Evolutionary conservation across 2,329 filamentous ascomycete genomes (phyloP).

Genomic region (Botryosphaeria agaves): DNA sequence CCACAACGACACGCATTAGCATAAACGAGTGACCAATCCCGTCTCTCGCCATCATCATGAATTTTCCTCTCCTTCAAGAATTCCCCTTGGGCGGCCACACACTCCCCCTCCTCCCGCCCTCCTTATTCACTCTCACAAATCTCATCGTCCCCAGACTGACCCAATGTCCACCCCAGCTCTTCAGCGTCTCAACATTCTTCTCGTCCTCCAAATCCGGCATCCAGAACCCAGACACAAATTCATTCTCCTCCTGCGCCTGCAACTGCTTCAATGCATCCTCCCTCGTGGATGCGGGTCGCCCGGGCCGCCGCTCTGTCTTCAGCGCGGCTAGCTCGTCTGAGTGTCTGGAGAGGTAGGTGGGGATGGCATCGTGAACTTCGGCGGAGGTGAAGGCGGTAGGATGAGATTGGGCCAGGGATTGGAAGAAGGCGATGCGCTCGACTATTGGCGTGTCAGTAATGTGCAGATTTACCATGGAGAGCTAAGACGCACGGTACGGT

Average conservation of each 20-base stretch:
- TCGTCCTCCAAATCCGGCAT: constrained; percentile 59
- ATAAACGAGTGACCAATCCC: too few relatives aligned
- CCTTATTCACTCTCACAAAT: constrained; percentile 56
- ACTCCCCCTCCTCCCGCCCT: constrained; percentile 48
- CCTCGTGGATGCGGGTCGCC: constrained; percentile 57
- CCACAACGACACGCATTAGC: too few relatives aligned
- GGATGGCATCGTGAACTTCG: constrained; percentile 35
- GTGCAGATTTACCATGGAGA: too few relatives aligned
- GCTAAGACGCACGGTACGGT: too few relatives aligned
- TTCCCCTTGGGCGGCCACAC: constrained; percentile 53
- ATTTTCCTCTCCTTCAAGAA: background rate
- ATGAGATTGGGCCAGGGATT: constrained; percentile 42
- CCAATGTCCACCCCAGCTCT: constrained; percentile 73
- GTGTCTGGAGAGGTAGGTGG: constrained; percentile 37
- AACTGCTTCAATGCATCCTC: constrained; percentile 64
- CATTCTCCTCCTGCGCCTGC: constrained; percentile 53
- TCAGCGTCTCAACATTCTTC: constrained; percentile 46
- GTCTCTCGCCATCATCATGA: too few relatives aligned
- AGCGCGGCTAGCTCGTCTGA: constrained; percentile 51
- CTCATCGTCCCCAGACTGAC: constrained; percentile 56
- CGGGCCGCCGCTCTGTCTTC: constrained; percentile 55
- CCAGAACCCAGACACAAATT: constrained; percentile 75
- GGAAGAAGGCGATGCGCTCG: constrained; percentile 53
- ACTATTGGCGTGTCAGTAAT: constrained; percentile 26
- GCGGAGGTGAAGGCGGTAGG: constrained; percentile 33